Base-by-base conservation (phyloP, 148 eudicot genomes). In the Fagopyrum esculentum region DNA sequence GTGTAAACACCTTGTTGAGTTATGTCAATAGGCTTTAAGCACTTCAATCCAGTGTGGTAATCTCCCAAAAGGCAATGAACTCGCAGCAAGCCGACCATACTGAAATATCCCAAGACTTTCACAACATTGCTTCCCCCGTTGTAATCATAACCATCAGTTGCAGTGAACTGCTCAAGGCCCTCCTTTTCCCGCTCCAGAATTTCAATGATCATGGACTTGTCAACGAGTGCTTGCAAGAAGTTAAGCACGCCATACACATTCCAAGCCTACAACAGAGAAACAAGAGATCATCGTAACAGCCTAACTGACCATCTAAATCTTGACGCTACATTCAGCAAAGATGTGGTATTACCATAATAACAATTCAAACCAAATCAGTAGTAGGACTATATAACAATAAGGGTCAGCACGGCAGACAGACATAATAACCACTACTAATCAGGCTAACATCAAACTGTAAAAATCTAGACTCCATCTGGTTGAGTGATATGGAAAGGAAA, bases 231-330 rank as follows among this genome's bases (percentile, higher is more conserved):
- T 92, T 92, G 92, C 90, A 95, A 83, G 80, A 81, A 95, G 81
- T 92, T 92, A 78, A 95, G 98, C 72, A 92, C 99, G 73, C 99
- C 98, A 81, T 85, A 95, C 26, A 95, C 99, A 88, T 92, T 92
- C 99, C 99, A 95, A 22, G 98, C 97, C 99, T 95, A 83, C 9
- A 17, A 74, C 76, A 81, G 26, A 48, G 11, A 16, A 46, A 74
- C 12, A 64, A 59, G 77, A 61, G 43, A 77, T 12, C 35, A 51
- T 45, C 15, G 9, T 22, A 50, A 48, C 52, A 15, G 12, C 15
- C 64, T 69, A 35, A 49, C 6, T 7, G 17, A 61, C 13, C 73
- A 19, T 17, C 19, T 47, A 47, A 19, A 94, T 15, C 91, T 35
- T 35, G 40, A 13, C 73, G 15, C 47, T 43, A 22, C 50, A 43